phyloP scores from a whole-genome alignment of 495 filamentous ascomycete species.

The Penicillium cinerascens region DNA sequence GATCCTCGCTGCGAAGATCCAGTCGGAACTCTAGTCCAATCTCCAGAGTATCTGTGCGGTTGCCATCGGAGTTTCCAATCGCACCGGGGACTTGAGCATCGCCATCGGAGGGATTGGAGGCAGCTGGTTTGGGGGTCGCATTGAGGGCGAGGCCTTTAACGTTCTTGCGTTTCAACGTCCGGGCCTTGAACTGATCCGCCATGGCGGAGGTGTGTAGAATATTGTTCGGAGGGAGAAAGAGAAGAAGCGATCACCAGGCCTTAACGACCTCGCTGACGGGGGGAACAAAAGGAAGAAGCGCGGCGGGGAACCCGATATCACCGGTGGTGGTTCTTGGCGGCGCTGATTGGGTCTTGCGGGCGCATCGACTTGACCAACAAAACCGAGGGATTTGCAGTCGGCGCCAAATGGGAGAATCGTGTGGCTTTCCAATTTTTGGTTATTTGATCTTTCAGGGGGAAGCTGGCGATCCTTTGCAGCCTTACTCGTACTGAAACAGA shows the following conservation, averaged over 20 bases:
- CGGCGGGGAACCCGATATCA: slow-evolving; percentile 35
- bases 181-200: slow-evolving; percentile 80
- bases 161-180: slow-evolving; percentile 97
- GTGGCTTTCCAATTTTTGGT: background rate
- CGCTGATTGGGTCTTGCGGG: slow-evolving; percentile 31
- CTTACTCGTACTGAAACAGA: slow-evolving; percentile 27
- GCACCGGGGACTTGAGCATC: slow-evolving; percentile 58
- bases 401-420: slow-evolving; percentile 18
- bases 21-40: slow-evolving; percentile 96
- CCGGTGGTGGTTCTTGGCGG: slow-evolving; percentile 27
- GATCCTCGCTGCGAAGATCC: slow-evolving; percentile 86
- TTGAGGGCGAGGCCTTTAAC: slow-evolving; percentile 89
- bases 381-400: slow-evolving; percentile 10
- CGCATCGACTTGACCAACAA: slow-evolving; percentile 27
- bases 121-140: slow-evolving; percentile 55
- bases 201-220: slow-evolving; percentile 43
- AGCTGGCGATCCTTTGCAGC: slow-evolving; percentile 1
- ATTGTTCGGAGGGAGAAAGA: slow-evolving; percentile 3
- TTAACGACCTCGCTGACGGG: slow-evolving; percentile 16
- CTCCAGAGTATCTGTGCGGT: slow-evolving; percentile 76
- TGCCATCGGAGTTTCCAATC: slow-evolving; percentile 56
- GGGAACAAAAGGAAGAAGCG: slow-evolving; percentile 16
- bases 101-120: slow-evolving; percentile 53
- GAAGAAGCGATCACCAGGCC: slow-evolving; percentile 4
- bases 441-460: background rate